Base-by-base conservation (phyloP, 1,284 basidiomycete genomes). In the Ustilago cynodontis region DNA sequence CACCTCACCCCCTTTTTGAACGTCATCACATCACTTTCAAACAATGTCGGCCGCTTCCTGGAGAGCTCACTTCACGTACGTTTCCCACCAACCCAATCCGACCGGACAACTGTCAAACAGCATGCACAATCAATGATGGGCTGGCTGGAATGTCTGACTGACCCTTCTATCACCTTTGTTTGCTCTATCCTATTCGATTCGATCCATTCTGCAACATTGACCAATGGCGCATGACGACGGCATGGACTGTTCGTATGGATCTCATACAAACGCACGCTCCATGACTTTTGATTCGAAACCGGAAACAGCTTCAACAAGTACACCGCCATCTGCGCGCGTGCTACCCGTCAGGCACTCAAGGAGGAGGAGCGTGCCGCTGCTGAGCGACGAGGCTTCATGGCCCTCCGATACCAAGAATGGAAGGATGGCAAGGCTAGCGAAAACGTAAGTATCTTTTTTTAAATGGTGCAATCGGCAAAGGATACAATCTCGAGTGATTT, bases 241-340 rank as follows among this genome's bases (percentile, higher is more conserved):
- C n/a, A n/a, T n/a, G n/a, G n/a, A n/a, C n/a, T n/a, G n/a, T n/a
- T n/a, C n/a, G n/a, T n/a, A n/a, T n/a, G n/a, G n/a, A n/a, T n/a
- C n/a, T n/a, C n/a, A n/a, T n/a, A n/a, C n/a, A n/a, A n/a, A n/a
- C n/a, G n/a, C n/a, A n/a, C n/a, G n/a, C n/a, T n/a, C n/a, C n/a
- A n/a, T n/a, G n/a, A 11, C 11, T 31, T 14, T 16, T 6, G n/a
- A 22, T 35, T 1, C n/a, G 31, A 55, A n/a, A n/a, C n/a, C n/a
- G n/a, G n/a, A n/a, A n/a, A 45, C 81, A 87, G 87, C 65, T 87
- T 86, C 86, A 87, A 87, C 87, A 86, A 86, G 85, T 87, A 87
- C 85, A 85, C 86, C 65, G 72, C 80, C 59, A 83, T 87, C 78
- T 83, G 82, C 54, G 86, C 86, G 16, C 85, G 85, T 35, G 87